Evolutionary conservation across 2,329 filamentous ascomycete species (phyloP).

Genomic region (Chalara sp.): DNA sequence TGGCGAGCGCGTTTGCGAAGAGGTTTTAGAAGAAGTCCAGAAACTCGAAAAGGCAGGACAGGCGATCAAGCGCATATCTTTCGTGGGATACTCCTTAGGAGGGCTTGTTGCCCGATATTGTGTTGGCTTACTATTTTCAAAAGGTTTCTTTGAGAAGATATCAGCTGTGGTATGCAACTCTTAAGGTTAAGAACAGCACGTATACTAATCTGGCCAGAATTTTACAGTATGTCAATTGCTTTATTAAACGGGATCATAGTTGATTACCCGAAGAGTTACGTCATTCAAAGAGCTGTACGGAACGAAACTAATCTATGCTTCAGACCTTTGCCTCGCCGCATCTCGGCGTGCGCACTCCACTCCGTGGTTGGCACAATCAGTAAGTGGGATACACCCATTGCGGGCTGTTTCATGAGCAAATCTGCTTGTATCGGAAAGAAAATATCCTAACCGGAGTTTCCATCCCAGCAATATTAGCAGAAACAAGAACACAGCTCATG

Average conservation of each 20-base stretch:
- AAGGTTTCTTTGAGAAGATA: slow-evolving; percentile 71
- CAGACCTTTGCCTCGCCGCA: slow-evolving; percentile 83
- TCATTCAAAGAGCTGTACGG: background rate
- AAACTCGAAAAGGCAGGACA: slow-evolving; percentile 54
- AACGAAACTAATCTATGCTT: slow-evolving; percentile 58
- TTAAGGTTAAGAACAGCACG: background rate
- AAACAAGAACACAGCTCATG: background rate
- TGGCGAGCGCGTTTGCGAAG: slow-evolving; percentile 59
- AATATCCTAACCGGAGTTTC: background rate
- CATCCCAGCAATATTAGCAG: background rate
- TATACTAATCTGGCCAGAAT: slow-evolving; percentile 45
- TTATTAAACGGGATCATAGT: too few relatives aligned
- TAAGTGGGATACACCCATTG: too few relatives aligned
- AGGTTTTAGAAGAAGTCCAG: slow-evolving; percentile 59
- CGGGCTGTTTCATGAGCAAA: too few relatives aligned
- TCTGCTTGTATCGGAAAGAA: background rate
- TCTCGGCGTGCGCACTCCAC: slow-evolving; percentile 66
- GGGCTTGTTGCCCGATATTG: slow-evolving; percentile 83
- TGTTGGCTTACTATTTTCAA: slow-evolving; percentile 74
- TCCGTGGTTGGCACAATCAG: slow-evolving; percentile 57
- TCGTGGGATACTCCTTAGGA: slow-evolving; percentile 85
- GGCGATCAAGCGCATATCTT: slow-evolving; percentile 72
- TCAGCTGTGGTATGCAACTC: slow-evolving; percentile 59
- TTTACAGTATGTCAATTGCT: slow-evolving; percentile 50
- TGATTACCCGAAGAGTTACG: background rate